Base-by-base conservation (phyloP, 225 moss, liverwort and hornwort genomes). In the Lunularia cruciata region DNA sequence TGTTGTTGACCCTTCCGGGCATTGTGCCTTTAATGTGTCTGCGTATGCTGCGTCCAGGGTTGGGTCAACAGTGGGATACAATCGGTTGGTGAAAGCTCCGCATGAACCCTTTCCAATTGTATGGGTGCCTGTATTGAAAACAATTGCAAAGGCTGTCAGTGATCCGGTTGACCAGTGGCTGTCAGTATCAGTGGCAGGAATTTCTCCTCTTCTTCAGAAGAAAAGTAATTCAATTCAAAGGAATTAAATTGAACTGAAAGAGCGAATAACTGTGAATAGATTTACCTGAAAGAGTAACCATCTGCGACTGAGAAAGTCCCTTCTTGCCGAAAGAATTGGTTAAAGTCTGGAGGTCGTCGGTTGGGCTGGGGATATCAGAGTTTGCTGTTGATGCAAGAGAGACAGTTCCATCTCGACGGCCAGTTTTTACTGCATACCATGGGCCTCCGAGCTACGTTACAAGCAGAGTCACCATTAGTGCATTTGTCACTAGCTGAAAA, bases 81-180 rank as follows among this genome's bases (percentile, higher is more conserved):
- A 47, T 3, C 81, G 84, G 40, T 27, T 20, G 0, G 20, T 20
- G 55, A 85, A 31, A 0, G 68, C 12, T n/a, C 3, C 16, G 60
- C 84, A 85, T 13, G 75, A 60, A 13, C 64, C 75, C 3, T 72
- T 63, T 31, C 81, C 84, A n/a, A 81, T 73, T 0, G 84, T 81
- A 56, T 85, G 84, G 9, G 40, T 75, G 43, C 84, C 84, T 78
- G 54, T 47, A 62, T 31, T 32, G 62, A 6, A 13, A 40, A 6
- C 40, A 13, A 40, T n/a, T n/a, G n/a, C n/a, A n/a, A n/a, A n/a
- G n/a, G n/a, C n/a, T n/a, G n/a, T n/a, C n/a, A n/a, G n/a, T n/a
- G n/a, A n/a, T n/a, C n/a, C n/a, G n/a, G n/a, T n/a, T n/a, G n/a
- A n/a, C n/a, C n/a, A n/a, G n/a, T n/a, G n/a, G n/a, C n/a, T n/a